These are phyloP conservation scores for Pseudohyphozyma bogoriensis DNA, from an alignment of 768 basidiomycete species.

Conservation along the genomic window DNA sequence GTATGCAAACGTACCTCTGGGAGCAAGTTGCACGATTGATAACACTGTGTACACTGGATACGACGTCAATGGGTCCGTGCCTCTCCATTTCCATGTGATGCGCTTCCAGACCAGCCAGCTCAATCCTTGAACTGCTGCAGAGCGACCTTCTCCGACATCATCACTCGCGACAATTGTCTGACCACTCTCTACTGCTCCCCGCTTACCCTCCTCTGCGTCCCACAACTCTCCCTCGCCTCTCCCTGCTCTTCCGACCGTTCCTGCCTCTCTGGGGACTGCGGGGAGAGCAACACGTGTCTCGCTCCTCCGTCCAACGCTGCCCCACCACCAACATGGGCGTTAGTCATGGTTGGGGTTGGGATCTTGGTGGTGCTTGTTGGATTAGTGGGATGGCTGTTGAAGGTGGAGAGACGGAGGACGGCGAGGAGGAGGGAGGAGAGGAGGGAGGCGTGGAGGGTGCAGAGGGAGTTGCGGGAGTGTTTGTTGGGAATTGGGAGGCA, in stretches of 20 bases:
- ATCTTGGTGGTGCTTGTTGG: background rate
- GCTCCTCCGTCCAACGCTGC: background rate
- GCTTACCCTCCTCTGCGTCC: background rate
- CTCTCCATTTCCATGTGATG: background rate
- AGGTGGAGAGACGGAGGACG: background rate
- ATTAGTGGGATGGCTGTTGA: background rate
- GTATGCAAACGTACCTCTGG: background rate
- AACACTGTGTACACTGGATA: background rate
- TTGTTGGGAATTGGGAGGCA: no score
- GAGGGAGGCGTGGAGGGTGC: background rate
- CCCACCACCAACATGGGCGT: background rate
- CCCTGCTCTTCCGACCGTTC: background rate
- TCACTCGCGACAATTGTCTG: background rate
- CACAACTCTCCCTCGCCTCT: background rate
- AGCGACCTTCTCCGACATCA: background rate
- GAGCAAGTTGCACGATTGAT: background rate
- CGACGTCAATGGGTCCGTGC: background rate
- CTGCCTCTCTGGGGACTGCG: background rate
- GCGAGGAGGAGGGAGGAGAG: background rate
- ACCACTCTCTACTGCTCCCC: background rate
- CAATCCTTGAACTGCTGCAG: background rate
- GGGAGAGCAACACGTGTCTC: background rate
- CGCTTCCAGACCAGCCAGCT: no score
- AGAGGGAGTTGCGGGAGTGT: background rate
- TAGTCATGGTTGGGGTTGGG: background rate